Percentiles rank a stretch among this genome's conserved stretches.
These are phyloP conservation scores for Geotrichum siamense DNA, from an alignment of 1,139 yeast genomes.

Conservation along the genomic window DNA sequence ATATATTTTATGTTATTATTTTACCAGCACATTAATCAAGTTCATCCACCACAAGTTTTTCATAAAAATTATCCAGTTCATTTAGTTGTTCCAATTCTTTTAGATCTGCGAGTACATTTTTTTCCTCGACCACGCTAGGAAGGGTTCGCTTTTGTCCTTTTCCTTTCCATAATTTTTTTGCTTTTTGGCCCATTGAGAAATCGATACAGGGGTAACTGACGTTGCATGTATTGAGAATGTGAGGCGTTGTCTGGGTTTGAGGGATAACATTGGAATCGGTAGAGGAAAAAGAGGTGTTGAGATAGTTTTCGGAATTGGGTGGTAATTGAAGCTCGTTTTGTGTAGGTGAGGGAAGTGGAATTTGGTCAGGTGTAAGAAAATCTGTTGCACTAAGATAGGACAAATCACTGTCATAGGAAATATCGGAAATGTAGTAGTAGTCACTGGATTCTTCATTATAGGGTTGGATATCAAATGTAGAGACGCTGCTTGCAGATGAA, in stretches of 20 bases:
- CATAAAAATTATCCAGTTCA: constrained; percentile 45
- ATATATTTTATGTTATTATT: too few species aligned
- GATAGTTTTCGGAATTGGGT: constrained; percentile 46
- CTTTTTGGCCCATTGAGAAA: constrained; percentile 81
- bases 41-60: constrained; percentile 31
- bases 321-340: too few species aligned
- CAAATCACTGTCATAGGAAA: not conserved
- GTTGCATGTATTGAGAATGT: constrained; percentile 69
- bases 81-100: constrained; percentile 86
- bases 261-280: constrained; percentile 75
- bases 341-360: too few species aligned
- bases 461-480: too few species aligned
- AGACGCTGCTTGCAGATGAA: too few species aligned
- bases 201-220: constrained; percentile 66
- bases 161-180: constrained; percentile 80
- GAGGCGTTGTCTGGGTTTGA: constrained; percentile 66
- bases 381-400: too few species aligned
- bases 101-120: constrained; percentile 60
- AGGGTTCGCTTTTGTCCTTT: constrained; percentile 57
- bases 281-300: constrained; percentile 84
- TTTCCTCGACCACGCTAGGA: constrained; percentile 85
- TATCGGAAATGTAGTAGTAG: not conserved
- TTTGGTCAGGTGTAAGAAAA: too few species aligned
- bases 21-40: too few species aligned
- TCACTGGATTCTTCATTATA: not conserved